Evolutionary conservation across 1,284 basidiomycete genomes (phyloP), one percentile per base, ranked within the genome.

Genomic region (Testicularia cyperi): DNA sequence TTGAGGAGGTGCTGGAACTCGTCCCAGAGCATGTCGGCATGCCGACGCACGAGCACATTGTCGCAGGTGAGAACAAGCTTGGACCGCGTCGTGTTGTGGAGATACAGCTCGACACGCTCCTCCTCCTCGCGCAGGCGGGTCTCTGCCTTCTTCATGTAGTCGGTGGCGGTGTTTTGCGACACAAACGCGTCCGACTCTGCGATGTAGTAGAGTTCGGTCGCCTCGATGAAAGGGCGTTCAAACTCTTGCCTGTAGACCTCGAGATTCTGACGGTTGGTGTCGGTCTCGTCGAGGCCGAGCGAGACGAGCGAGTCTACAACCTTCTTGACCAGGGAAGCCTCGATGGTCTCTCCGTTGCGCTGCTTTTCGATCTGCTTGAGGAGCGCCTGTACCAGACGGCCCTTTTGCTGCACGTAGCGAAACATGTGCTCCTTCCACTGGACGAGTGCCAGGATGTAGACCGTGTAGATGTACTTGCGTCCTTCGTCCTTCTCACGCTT

Each of bases 401-500:
- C 80, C 53, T 88, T 82, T 65, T 68, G 65, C 77, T 96, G 90
- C 26, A 98, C 84, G 67, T 87, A 85, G 36, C 84, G 79, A 82
- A 98, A 98, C 78, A 97, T 90, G 77, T 90, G 85, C 47, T 83
- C 81, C 78, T 88, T 92, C 95, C 94, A 99, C 80, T 94, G 90
- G 2, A 94, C 87, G 28, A 99, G 83, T 5, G 94, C 90, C 53
- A 98, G 85, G 22, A 92, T 98, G 79, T 97, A 98, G 21, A 99
- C 90, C 5, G 86, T 86, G 78, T 95, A 96, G 30, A 97, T 88
- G 39, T 88, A 87, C 79, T 92, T 97, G 72, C 91, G 84, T 5
- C 95, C 95, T 77, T 99, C 94, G 70, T 98, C 95, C 76, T 94
- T 87, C 78, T 98, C 92, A 33, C 94, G 85, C 80, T 95, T 96